These are phyloP conservation scores for Solidago caesia DNA, from an alignment of 129 eudicot genomes.

Conservation along the genomic window DNA sequence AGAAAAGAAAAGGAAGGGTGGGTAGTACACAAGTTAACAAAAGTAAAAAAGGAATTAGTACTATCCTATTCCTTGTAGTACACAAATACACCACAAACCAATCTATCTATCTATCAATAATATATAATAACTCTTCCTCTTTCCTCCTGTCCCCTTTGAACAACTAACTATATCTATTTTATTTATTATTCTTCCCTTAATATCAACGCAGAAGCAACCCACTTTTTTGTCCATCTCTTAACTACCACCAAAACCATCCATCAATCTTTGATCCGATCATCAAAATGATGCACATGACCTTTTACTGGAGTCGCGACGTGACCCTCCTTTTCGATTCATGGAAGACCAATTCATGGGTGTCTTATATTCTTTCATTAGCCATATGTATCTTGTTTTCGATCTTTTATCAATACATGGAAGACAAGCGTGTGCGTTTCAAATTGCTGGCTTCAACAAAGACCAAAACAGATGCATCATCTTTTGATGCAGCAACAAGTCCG, in stretches of 20 bases:
- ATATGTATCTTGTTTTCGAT: conserved; percentile 52
- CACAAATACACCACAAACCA: too few relatives aligned
- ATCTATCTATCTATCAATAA: too few relatives aligned
- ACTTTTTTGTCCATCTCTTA: background rate
- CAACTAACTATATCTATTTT: too few relatives aligned
- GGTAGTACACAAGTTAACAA: too few relatives aligned
- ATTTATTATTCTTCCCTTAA: too few relatives aligned
- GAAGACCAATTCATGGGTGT: conserved; percentile 53
- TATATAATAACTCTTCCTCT: too few relatives aligned
- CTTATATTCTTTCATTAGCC: conserved; percentile 45
- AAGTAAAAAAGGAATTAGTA: too few relatives aligned
- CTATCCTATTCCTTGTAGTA: too few relatives aligned
- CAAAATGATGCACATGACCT: conserved; percentile 98
- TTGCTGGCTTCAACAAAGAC: conserved; percentile 24
- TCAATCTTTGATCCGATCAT: conserved; percentile 14
- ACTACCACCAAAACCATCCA: conserved; percentile 7
- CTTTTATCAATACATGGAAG: conserved; percentile 85
- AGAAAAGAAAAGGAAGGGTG: too few relatives aligned
- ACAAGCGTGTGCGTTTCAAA: conserved; percentile 66
- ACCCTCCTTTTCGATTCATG: conserved; percentile 74
- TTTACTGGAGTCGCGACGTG: conserved; percentile 71
- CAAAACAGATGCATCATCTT: background rate
- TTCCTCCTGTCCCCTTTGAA: too few relatives aligned
- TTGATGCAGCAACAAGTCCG: conserved; percentile 18
- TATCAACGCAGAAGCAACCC: background rate